Conservation (phyloP, 495 filamentous ascomycete species). For the Aspergillus conjunctus region DNA sequence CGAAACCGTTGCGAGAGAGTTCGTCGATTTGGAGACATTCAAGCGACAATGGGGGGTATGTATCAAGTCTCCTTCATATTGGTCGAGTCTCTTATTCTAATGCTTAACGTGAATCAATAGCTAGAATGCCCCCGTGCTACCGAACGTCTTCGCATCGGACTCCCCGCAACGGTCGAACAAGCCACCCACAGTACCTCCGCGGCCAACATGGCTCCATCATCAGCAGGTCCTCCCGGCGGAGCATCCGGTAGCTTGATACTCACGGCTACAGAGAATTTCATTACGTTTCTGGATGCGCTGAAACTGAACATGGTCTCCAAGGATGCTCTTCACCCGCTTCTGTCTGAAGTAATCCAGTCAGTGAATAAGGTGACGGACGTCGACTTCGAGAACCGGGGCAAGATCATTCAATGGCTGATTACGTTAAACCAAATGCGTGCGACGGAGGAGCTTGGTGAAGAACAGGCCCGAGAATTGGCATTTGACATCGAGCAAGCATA, state of each 20-base stretch:
- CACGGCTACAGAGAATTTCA: slow-evolving; percentile 93
- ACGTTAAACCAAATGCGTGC: slow-evolving; percentile 95
- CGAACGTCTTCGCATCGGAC: slow-evolving; percentile 85
- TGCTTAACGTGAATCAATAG: slow-evolving; percentile 42
- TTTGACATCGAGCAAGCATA: slow-evolving; percentile 91
- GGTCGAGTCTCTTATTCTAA: slow-evolving; percentile 11
- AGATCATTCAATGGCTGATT: slow-evolving; percentile 98
- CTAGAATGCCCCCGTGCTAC: slow-evolving; percentile 94
- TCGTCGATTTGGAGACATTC: slow-evolving; percentile 90
- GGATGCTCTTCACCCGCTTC: slow-evolving; percentile 89
- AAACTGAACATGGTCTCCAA: slow-evolving; percentile 88
- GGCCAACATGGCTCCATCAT: slow-evolving; percentile 45
- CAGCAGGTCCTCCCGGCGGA: slow-evolving; percentile 43
- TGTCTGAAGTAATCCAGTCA: slow-evolving; percentile 92
- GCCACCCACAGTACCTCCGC: slow-evolving; percentile 44
- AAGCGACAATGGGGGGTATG: slow-evolving; percentile 88
- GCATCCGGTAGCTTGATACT: slow-evolving; percentile 76
- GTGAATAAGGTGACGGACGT: slow-evolving; percentile 93
- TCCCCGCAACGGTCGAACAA: slow-evolving; percentile 68
- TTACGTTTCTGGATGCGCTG: slow-evolving; percentile 94
- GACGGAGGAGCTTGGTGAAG: slow-evolving; percentile 84
- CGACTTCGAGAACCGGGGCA: slow-evolving; percentile 91
- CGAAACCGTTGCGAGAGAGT: slow-evolving; percentile 78
- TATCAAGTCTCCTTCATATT: slow-evolving; percentile 14
- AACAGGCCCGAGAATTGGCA: slow-evolving; percentile 82